These are phyloP conservation scores for Citrullus colocynthis DNA, from an alignment of 306 rosid genomes.

Conservation along the genomic window DNA sequence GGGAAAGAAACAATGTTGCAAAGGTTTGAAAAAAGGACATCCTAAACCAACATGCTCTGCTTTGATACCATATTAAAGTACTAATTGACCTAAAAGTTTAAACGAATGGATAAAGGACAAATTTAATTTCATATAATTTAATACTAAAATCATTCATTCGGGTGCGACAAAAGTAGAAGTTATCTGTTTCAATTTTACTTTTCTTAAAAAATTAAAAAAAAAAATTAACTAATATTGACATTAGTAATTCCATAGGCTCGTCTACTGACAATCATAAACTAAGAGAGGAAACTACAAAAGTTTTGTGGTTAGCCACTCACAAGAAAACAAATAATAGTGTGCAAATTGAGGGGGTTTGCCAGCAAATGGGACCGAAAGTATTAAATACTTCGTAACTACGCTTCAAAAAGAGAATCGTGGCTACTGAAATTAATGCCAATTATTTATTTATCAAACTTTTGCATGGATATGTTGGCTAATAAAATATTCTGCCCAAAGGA, in stretches of 20 bases:
- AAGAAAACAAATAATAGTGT: background rate
- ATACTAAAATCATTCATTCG: too few species aligned
- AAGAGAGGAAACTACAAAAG: background rate
- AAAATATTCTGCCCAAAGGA: background rate
- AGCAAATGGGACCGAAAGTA: constrained; percentile 1
- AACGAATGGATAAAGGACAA: too few species aligned
- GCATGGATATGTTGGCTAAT: background rate
- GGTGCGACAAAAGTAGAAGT: too few species aligned
- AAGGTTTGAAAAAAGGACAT: too few species aligned
- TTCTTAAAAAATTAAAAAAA: background rate
- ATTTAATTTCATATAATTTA: too few species aligned
- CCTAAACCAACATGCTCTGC: too few species aligned
- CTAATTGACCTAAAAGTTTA: too few species aligned
- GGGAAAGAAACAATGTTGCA: too few species aligned
- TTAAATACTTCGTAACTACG: background rate
- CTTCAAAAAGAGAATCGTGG: background rate
- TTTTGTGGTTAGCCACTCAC: constrained; percentile 1
- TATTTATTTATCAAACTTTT: background rate
- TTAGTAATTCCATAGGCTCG: background rate
- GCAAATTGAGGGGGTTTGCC: background rate
- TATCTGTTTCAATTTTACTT: too few species aligned
- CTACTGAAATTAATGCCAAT: background rate
- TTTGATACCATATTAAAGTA: too few species aligned
- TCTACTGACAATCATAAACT: background rate
- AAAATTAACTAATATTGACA: background rate